Conservation (phyloP, 106 monocot species). For the Cymbidium sinense region DNA sequence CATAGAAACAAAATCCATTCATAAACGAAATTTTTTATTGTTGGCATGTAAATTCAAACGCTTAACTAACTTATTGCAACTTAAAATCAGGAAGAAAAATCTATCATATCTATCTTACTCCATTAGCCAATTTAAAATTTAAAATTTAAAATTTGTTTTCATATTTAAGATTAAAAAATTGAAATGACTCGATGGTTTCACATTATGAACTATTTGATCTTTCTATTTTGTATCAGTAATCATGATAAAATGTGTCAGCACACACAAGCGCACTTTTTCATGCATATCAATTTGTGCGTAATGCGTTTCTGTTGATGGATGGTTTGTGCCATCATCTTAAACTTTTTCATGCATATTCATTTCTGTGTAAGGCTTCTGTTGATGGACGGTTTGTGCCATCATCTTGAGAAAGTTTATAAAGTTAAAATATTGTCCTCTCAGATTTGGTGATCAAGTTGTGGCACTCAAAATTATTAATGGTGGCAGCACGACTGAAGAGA, state of each 20-base stretch:
- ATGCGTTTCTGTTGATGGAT: no score
- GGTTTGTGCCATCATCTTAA: no score
- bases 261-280: no score
- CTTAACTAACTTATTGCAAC: not conserved
- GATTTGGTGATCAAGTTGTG: constrained; percentile 70
- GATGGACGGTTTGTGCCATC: no score
- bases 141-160: not conserved
- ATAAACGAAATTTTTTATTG: not conserved
- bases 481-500: constrained; percentile 67
- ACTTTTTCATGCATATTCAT: no score
- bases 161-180: not conserved
- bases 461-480: constrained; percentile 87
- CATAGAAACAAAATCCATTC: not conserved
- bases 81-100: not conserved
- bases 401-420: not conserved
- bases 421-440: constrained; percentile 12
- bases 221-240: not conserved
- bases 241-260: no score
- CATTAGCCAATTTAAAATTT: not conserved
- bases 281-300: no score
- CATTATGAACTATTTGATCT: not conserved
- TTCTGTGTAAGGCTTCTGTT: no score
- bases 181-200: not conserved
- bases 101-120: not conserved
- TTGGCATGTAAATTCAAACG: not conserved